A percentile compares a stretch with the other conserved stretches of the same genome.
phyloP scores from a whole-genome alignment of 768 basidiomycete species.

The Rhodotorula kratochvilovae region DNA sequence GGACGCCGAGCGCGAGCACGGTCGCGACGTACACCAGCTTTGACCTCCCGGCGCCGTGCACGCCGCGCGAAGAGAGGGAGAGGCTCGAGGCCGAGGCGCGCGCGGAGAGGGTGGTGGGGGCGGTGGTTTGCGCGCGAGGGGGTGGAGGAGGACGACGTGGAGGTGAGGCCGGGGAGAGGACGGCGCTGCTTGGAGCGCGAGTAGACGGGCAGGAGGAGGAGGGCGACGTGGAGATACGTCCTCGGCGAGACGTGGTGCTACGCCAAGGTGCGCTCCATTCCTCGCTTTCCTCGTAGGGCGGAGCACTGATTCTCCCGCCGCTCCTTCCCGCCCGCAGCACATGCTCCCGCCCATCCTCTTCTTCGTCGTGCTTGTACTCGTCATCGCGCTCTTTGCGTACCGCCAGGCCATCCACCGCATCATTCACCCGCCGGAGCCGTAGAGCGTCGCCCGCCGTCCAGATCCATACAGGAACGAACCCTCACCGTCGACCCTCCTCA shows the following conservation, averaged over 20 bases:
- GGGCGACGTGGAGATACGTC: slow-evolving; percentile 3
- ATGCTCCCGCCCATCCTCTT: slow-evolving; percentile 29
- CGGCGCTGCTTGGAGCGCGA: not conserved
- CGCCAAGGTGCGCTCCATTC: slow-evolving; percentile 19
- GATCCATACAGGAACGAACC: too few relatives aligned
- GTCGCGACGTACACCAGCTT: slow-evolving; percentile 1
- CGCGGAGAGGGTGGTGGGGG: not conserved
- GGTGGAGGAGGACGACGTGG: not conserved
- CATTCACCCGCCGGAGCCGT: not conserved
- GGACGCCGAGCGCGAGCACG: not conserved
- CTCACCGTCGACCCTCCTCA: too few relatives aligned
- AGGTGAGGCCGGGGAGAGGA: not conserved
- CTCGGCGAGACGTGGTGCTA: slow-evolving; percentile 16
- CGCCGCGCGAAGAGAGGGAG: slow-evolving; percentile 6
- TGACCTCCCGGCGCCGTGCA: slow-evolving; percentile 6
- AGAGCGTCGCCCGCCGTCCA: not conserved
- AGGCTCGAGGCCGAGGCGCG: not conserved
- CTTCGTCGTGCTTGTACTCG: slow-evolving; percentile 27
- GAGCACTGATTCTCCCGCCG: not conserved
- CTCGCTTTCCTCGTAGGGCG: too few relatives aligned
- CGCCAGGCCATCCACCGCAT: slow-evolving; percentile 8
- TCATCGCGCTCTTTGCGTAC: slow-evolving; percentile 16
- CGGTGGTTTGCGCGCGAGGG: not conserved
- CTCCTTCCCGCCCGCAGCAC: slow-evolving; percentile 10
- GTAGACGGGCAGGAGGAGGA: not conserved